phyloP scores from a whole-genome alignment of 208 protist genomes.

The Acanthamoeba sp. region DNA sequence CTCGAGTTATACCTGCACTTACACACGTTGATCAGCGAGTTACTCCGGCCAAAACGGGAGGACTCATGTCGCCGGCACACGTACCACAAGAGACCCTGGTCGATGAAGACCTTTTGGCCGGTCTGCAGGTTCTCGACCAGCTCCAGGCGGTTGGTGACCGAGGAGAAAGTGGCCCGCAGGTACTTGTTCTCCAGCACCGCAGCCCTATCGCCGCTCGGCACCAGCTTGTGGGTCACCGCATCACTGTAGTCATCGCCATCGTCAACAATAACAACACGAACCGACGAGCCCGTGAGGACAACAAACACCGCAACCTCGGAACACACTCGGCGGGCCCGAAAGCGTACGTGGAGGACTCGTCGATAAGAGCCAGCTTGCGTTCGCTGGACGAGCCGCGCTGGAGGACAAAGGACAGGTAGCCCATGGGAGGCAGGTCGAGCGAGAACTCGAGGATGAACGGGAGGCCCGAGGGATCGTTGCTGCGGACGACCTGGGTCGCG shows the following conservation, averaged over 20 bases:
- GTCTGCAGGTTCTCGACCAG: constrained; percentile 19
- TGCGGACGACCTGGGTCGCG: not conserved
- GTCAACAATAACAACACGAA: not conserved
- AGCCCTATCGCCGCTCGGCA: not conserved
- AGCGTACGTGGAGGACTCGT: not conserved
- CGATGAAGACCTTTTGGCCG: not conserved
- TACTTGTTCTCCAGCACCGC: not conserved
- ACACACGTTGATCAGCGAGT: not conserved
- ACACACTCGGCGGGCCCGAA: not conserved
- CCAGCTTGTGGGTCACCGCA: not conserved
- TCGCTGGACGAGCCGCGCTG: not conserved
- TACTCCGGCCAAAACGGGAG: not conserved
- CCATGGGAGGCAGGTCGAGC: constrained; percentile 64
- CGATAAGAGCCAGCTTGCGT: not conserved
- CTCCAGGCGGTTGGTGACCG: not conserved
- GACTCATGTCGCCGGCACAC: too few species aligned
- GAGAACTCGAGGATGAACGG: constrained; percentile 23
- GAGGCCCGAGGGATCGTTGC: not conserved
- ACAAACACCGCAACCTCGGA: too few species aligned
- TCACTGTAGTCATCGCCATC: not conserved
- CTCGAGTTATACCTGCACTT: constrained; percentile 11
- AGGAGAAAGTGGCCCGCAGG: not conserved
- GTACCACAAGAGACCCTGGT: constrained; percentile 64
- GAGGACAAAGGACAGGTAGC: constrained; percentile 67
- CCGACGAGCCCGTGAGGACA: not conserved